These are phyloP conservation scores for Annulohypoxylon moriforme DNA, from an alignment of 495 filamentous ascomycete species.

Conservation along the genomic window DNA sequence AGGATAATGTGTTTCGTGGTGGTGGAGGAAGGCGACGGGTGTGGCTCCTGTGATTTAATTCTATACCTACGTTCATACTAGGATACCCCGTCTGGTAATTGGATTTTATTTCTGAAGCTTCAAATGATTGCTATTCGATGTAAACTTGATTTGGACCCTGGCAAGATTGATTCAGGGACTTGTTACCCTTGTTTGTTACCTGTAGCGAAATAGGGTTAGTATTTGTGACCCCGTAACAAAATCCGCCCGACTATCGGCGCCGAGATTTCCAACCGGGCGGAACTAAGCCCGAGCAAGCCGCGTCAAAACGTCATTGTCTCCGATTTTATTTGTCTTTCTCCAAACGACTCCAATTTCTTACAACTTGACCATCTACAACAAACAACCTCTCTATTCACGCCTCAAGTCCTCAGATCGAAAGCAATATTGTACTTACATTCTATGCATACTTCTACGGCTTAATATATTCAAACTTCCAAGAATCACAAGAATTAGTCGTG, in stretches of 20 bases:
- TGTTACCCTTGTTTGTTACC: background rate
- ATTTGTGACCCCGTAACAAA: background rate
- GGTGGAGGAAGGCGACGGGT: background rate
- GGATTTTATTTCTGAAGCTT: background rate
- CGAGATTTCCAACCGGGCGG: conserved; percentile 21
- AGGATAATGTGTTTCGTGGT: background rate
- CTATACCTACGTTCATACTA: conserved; percentile 27
- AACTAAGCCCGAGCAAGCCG: conserved; percentile 30
- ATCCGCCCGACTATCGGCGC: conserved; percentile 32
- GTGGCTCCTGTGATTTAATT: conserved; percentile 26
- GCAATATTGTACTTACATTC: background rate
- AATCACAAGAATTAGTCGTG: background rate
- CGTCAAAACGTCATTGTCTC: conserved; percentile 32
- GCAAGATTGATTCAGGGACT: background rate
- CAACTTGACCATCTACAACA: background rate
- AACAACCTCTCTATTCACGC: background rate
- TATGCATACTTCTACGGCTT: background rate
- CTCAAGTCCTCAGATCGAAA: background rate
- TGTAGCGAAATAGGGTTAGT: conserved; percentile 13
- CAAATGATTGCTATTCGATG: background rate
- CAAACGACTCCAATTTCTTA: conserved; percentile 6
- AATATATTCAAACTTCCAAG: background rate
- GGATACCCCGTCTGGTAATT: conserved; percentile 32
- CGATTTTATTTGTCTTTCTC: conserved; percentile 28
- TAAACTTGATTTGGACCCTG: background rate